Conservation (phyloP, 345 rosid species). For the Corchorus capsularis region DNA sequence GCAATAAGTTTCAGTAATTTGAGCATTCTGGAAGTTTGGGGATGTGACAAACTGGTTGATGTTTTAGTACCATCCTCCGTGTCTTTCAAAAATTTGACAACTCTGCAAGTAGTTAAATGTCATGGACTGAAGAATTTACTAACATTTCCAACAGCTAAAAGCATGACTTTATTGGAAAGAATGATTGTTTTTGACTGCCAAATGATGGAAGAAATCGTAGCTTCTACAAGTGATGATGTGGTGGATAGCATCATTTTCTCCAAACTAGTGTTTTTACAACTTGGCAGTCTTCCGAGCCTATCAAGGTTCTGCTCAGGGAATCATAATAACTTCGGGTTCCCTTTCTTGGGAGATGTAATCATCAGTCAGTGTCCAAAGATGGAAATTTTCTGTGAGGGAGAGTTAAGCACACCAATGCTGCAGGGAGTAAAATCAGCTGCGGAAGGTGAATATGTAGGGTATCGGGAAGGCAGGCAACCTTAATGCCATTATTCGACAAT, state of each 20-base stretch:
- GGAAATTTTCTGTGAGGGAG: conserved; percentile 10
- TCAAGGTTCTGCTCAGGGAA: conserved; percentile 1
- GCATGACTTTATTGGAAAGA: conserved; percentile 15
- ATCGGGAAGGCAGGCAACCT: neutral
- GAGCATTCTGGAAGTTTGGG: conserved; percentile 16
- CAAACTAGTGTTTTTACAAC: conserved; percentile 11
- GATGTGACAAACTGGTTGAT: neutral
- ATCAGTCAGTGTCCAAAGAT: conserved; percentile 16
- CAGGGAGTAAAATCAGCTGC: neutral
- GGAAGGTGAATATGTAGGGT: neutral
- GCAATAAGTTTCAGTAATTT: neutral
- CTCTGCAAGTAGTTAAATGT: conserved; percentile 19
- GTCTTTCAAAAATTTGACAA: conserved; percentile 22
- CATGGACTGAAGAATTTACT: conserved; percentile 19
- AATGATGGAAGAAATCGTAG: conserved; percentile 12
- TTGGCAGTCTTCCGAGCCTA: conserved; percentile 8
- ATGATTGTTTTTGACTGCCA: conserved; percentile 18
- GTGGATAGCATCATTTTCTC: conserved; percentile 9
- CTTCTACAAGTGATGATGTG: neutral
- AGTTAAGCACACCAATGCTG: neutral
- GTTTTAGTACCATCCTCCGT: conserved; percentile 14
- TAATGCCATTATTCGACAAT: neutral
- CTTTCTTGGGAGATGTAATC: neutral
- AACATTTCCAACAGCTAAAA: conserved; percentile 23
- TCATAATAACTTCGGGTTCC: conserved; percentile 7